Conservation (phyloP, 192 early-diverging fungal genomes). For the Coemansia sp. region DNA sequence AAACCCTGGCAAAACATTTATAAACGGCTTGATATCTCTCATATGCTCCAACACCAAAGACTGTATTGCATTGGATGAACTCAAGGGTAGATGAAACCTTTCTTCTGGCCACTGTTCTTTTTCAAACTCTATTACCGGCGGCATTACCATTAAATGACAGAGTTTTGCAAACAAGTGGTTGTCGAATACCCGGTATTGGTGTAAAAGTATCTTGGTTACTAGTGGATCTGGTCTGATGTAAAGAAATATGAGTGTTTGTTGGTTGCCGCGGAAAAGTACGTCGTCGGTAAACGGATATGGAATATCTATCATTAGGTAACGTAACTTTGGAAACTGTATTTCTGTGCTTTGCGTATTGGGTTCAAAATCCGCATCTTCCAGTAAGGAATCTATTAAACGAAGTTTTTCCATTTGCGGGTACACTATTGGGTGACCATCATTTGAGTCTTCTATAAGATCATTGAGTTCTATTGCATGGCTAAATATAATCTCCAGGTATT, state of each 20-base stretch:
- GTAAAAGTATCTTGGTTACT: not conserved
- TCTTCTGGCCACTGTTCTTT: no score
- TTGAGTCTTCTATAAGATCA: not conserved
- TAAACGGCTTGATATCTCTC: no score
- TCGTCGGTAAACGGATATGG: not conserved
- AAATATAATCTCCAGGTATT: conserved; percentile 2
- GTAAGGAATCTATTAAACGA: not conserved
- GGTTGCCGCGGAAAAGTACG: not conserved
- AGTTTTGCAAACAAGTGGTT: not conserved
- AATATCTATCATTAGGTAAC: not conserved
- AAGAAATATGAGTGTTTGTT: not conserved
- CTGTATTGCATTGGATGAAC: no score
- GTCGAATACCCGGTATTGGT: not conserved
- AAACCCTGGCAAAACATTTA: no score
- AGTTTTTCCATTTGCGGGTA: not conserved
- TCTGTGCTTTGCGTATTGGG: not conserved
- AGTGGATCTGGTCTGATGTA: not conserved
- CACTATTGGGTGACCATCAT: not conserved
- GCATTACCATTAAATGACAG: no score
- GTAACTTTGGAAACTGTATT: not conserved
- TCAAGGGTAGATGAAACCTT: no score
- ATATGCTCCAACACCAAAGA: no score
- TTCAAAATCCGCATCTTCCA: not conserved
- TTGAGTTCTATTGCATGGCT: not conserved
- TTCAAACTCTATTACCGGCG: no score